Base-by-base conservation (phyloP, 1,284 basidiomycete genomes). In the Sparassis latifolia region DNA sequence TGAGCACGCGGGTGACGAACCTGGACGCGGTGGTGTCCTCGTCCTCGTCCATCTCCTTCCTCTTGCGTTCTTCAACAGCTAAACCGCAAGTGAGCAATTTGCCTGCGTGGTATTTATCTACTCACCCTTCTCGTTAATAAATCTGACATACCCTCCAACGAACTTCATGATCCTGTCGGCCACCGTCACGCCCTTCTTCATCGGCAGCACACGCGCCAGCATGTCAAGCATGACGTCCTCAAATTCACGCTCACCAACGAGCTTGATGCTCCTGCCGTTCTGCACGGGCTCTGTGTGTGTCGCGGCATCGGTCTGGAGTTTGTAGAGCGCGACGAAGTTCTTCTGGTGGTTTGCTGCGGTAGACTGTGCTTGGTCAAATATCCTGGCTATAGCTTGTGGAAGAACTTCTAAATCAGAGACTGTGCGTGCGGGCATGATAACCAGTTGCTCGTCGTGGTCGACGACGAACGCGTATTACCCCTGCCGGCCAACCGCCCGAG, bases 341-440 rank as follows among this genome's bases (percentile, higher is more conserved):
- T 98, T 98, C 55, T 88, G 80, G 67, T 92, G 94, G 65, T 92
- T 94, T 5, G 94, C 90, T 7, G 86, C 67, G 0, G 91, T 86
- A 40, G 73, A 70, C 66, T 98, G 96, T 0, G 82, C 87, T 66
- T 97, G 90, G 50, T 91, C 86, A 53, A 92, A 91, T 48, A 84
- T 81, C 43, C 77, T 78, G 4, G 80, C 75, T 5, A 84, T 58
- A 4, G 61, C 56, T 63, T 52, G 12, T 61, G 33, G 35, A 74
- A 56, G 9, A 60, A 62, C 20, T 20, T 20, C 20, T 20, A 20
- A 20, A 20, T 20, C 20, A 20, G 20, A 20, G 20, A 20, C 20
- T 20, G 20, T 20, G 20, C 20, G 20, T 20, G 20, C 20, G 20
- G 20, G 20, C 20, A 20, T 20, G 20, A 20, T 20, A 20, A 20